phyloP scores from a whole-genome alignment of 352 stramenopile species.

The Phytophthora capsici region DNA sequence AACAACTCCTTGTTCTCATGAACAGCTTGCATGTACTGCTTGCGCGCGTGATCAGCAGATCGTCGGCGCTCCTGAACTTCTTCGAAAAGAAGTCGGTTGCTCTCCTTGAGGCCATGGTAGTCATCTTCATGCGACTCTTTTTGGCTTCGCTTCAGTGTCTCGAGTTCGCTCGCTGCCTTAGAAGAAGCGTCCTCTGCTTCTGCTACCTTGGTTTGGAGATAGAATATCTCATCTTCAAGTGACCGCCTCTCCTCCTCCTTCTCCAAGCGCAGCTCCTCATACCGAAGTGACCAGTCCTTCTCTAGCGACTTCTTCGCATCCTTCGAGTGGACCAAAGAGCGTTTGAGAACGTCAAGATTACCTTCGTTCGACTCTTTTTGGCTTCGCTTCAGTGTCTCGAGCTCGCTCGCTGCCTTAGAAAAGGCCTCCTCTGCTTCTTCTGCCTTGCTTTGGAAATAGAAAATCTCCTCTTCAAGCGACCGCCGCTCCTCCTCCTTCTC shows the following conservation, averaged over 20 bases:
- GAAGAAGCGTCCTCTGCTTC: conserved; percentile 45
- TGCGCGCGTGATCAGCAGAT: conserved; percentile 57
- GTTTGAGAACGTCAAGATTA: conserved; percentile 57
- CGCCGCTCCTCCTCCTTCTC: conserved; percentile 51
- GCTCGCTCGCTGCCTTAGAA: conserved; percentile 34
- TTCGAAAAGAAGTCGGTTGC: conserved; percentile 65
- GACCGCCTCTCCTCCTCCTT: conserved; percentile 46
- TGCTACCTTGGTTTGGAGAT: conserved; percentile 37
- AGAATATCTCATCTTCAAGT: conserved; percentile 55
- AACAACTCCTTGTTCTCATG: conserved; percentile 74
- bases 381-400: conserved; percentile 38
- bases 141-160: conserved; percentile 33
- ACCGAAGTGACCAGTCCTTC: conserved; percentile 47
- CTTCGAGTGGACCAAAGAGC: conserved; percentile 47
- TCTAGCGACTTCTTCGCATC: conserved; percentile 52
- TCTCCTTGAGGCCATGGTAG: conserved; percentile 62
- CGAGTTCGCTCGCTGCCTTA: conserved; percentile 41
- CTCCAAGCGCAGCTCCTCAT: conserved; percentile 53
- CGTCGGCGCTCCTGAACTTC: conserved; percentile 65
- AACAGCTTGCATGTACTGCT: conserved; percentile 62
- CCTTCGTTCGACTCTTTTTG: conserved; percentile 42
- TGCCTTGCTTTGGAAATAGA: conserved; percentile 41
- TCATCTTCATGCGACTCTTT: conserved; percentile 32
- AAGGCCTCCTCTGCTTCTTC: conserved; percentile 45
- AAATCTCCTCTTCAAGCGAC: conserved; percentile 54